These are phyloP conservation scores for Prorocentrum cordatum DNA, from an alignment of 169 alveolate genomes.

Conservation along the genomic window DNA sequence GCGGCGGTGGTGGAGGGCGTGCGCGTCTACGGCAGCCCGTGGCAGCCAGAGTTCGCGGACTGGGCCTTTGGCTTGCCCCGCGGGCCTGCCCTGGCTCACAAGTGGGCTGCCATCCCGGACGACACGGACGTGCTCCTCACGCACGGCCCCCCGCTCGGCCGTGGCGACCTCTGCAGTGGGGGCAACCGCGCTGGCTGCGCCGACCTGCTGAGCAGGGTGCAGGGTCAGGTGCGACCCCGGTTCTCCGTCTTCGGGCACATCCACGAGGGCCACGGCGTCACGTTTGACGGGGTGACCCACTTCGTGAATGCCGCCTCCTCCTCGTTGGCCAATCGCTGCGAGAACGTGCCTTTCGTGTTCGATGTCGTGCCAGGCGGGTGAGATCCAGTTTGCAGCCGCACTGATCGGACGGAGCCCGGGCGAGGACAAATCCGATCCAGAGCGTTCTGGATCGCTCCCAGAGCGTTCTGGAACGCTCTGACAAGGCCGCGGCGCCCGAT, in stretches of 20 bases:
- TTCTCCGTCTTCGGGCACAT: slow-evolving; percentile 62
- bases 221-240: slow-evolving; percentile 27
- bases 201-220: slow-evolving; percentile 11
- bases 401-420: no score
- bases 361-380: no score
- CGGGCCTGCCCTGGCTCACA: not conserved
- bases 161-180: slow-evolving; percentile 45
- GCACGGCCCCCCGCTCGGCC: slow-evolving; percentile 66
- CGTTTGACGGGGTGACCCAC: no score
- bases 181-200: slow-evolving; percentile 35
- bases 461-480: no score
- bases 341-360: no score
- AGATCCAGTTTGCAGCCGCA: no score
- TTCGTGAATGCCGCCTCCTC: no score
- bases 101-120: slow-evolving; percentile 41
- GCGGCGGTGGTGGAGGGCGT: no score
- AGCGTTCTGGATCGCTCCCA: no score
- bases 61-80: slow-evolving; percentile 66
- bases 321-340: no score
- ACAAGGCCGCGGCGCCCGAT: no score
- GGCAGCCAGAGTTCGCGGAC: slow-evolving; percentile 63
- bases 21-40: slow-evolving; percentile 51
- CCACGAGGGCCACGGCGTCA: slow-evolving; percentile 52
- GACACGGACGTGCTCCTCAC: slow-evolving; percentile 19
- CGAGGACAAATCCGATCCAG: no score